Percentiles rank a stretch among this genome's conserved stretches.
These are phyloP conservation scores for Balamuthia mandrillaris DNA, from an alignment of 208 protist species.

Conservation along the genomic window DNA sequence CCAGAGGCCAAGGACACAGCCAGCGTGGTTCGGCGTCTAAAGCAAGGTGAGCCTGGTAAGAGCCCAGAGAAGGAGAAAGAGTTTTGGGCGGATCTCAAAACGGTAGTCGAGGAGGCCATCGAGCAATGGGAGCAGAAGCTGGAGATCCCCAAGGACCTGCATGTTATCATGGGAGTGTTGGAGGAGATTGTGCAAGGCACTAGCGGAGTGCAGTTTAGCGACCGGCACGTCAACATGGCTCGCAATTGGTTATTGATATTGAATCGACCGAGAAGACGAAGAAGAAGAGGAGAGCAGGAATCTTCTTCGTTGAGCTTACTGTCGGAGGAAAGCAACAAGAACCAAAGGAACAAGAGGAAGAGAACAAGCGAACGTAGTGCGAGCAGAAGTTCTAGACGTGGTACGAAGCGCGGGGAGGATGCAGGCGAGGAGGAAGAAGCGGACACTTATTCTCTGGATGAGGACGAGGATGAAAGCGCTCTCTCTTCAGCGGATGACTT, in stretches of 20 bases:
- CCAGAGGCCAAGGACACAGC: conserved; percentile 27
- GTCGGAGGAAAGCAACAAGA: no score
- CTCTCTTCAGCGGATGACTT: neutral
- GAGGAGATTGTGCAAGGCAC: conserved; percentile 2
- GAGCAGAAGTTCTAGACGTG: no score
- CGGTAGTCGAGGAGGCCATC: neutral
- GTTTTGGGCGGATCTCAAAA: conserved; percentile 5
- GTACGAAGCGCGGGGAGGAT: no score
- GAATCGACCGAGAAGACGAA: neutral
- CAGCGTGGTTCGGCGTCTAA: neutral
- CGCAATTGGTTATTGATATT: neutral
- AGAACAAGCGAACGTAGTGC: no score
- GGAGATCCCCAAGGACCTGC: neutral
- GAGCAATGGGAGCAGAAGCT: conserved; percentile 5
- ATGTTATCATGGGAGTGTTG: neutral
- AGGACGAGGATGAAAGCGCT: neutral
- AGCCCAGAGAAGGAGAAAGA: neutral
- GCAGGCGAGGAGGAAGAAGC: no score
- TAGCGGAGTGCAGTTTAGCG: neutral
- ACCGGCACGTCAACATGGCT: neutral
- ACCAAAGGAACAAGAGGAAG: no score
- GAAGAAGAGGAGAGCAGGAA: neutral
- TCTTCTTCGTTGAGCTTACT: no score
- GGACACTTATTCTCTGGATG: no score
- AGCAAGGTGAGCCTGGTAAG: neutral